phyloP scores from a whole-genome alignment of 2,329 filamentous ascomycete species.

The Epichloe gansuensis region DNA sequence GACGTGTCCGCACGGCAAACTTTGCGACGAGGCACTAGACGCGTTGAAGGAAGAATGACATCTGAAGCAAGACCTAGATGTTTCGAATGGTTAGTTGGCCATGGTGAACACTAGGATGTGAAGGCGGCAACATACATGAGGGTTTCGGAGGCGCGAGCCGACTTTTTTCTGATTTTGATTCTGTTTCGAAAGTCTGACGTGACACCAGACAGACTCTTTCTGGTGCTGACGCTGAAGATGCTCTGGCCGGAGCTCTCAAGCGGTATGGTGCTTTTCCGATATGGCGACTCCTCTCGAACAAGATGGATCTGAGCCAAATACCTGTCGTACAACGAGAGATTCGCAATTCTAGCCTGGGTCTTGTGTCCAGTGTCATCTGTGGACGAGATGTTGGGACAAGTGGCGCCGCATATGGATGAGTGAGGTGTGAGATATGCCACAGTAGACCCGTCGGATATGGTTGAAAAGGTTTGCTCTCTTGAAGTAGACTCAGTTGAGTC shows the following conservation, averaged over 20 bases:
- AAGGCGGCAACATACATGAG: slow-evolving; percentile 18
- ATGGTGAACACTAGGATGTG: not conserved
- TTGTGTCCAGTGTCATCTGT: slow-evolving; percentile 1
- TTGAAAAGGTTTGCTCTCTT: slow-evolving; percentile 32
- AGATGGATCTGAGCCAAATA: slow-evolving; percentile 34
- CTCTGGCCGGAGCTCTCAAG: slow-evolving; percentile 23
- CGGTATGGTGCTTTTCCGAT: slow-evolving; percentile 18
- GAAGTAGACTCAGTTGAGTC: slow-evolving; percentile 26
- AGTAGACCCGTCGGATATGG: slow-evolving; percentile 27
- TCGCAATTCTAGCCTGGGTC: slow-evolving; percentile 26
- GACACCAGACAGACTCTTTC: slow-evolving; percentile 31
- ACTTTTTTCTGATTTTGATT: slow-evolving; percentile 29
- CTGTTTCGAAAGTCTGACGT: slow-evolving; percentile 30
- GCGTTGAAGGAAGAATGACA: slow-evolving; percentile 41
- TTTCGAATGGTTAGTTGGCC: not conserved
- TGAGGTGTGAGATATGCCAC: slow-evolving; percentile 29
- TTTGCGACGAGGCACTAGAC: slow-evolving; percentile 31
- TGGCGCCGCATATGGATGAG: slow-evolving; percentile 25
- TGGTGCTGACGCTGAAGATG: slow-evolving; percentile 31
- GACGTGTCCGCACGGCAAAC: slow-evolving; percentile 43
- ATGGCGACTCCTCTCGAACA: slow-evolving; percentile 29
- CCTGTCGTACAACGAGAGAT: slow-evolving; percentile 38
- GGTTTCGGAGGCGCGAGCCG: slow-evolving; percentile 18
- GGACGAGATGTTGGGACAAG: slow-evolving; percentile 9
- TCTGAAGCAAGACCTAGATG: slow-evolving; percentile 39